phyloP scores from a whole-genome alignment of 148 eudicot genomes.

The Tetragonia tetragonoides region DNA sequence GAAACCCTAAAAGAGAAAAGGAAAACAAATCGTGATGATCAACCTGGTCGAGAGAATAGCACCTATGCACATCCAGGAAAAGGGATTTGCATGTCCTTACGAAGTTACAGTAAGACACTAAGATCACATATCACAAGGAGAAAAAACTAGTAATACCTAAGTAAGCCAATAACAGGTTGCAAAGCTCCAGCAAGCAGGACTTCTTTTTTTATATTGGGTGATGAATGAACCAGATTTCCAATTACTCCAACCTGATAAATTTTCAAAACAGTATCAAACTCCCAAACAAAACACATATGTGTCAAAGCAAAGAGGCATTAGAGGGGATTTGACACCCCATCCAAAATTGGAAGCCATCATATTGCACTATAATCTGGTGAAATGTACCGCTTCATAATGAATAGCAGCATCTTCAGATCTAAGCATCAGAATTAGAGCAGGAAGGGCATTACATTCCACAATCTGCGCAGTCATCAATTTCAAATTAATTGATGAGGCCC shows the following conservation, averaged over 20 bases:
- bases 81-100: not conserved
- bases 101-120: not conserved
- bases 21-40: not conserved
- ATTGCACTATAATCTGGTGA: not conserved
- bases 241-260: conserved; percentile 80
- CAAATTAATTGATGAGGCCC: not conserved
- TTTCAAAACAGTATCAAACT: not conserved
- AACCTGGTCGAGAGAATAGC: too few species aligned
- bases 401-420: conserved; percentile 80
- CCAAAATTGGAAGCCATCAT: not conserved
- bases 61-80: not conserved
- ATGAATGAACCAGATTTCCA: conserved; percentile 93
- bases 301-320: not conserved
- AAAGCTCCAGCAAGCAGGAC: conserved; percentile 89
- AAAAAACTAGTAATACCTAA: conserved; percentile 54
- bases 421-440: conserved; percentile 81
- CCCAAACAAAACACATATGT: not conserved
- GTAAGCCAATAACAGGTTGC: conserved; percentile 89
- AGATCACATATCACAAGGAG: not conserved
- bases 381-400: conserved; percentile 85
- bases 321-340: conserved; percentile 2
- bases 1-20: not conserved
- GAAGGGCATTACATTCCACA: conserved; percentile 88
- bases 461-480: conserved; percentile 54
- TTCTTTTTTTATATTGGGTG: conserved; percentile 84